Evolutionary conservation across 768 basidiomycete species (phyloP).

Genomic region (Mycena sanguinolenta): DNA sequence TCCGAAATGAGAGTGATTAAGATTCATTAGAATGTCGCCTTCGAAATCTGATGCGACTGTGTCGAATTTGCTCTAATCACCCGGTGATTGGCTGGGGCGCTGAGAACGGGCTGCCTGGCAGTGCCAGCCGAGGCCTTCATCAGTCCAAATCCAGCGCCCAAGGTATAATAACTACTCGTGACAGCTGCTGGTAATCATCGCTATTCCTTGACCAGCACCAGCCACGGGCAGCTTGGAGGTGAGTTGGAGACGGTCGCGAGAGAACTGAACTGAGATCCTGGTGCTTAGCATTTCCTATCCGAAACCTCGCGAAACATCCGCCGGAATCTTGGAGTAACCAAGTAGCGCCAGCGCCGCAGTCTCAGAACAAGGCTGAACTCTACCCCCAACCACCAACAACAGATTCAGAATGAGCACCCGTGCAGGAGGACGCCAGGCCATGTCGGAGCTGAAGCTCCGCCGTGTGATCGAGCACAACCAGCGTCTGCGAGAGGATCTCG

Average conservation of each 20-base stretch:
- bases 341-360: background rate
- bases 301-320: too few relatives aligned
- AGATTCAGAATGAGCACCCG: slow-evolving; percentile 66
- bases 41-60: slow-evolving; percentile 8
- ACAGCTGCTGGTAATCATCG: slow-evolving; percentile 22
- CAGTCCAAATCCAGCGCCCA: slow-evolving; percentile 34
- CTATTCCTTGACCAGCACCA: background rate
- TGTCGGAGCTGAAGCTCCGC: slow-evolving; percentile 97
- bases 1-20: background rate
- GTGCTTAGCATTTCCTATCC: too few relatives aligned
- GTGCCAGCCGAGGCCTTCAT: slow-evolving; percentile 7
- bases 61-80: background rate
- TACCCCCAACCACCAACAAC: too few relatives aligned
- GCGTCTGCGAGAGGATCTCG: slow-evolving; percentile 89
- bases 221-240: background rate
- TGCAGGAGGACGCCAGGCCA: slow-evolving; percentile 82
- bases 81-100: slow-evolving; percentile 21
- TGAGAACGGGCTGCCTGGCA: slow-evolving; percentile 22
- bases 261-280: too few relatives aligned
- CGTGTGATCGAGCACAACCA: slow-evolving; percentile 95
- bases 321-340: background rate
- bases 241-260: too few relatives aligned
- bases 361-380: background rate
- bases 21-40: background rate
- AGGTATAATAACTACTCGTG: slow-evolving; percentile 32